Conservation (phyloP, 78 protist genomes). For the Pelomyxa schiedti region DNA sequence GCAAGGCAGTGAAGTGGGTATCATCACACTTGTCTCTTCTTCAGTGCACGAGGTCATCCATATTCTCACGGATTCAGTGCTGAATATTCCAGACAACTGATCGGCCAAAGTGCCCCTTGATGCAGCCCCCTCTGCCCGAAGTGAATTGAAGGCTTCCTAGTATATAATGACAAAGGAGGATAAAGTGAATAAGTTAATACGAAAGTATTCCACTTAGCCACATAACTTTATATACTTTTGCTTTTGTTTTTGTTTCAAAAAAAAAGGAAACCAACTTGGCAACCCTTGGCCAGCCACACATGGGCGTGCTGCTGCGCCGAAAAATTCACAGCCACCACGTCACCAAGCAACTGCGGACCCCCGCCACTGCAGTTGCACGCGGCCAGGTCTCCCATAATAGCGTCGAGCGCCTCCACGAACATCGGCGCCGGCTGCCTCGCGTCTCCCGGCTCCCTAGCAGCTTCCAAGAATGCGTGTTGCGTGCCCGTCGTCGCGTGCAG, state of each 20-base stretch:
- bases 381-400: not conserved
- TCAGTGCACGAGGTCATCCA: not conserved
- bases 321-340: not conserved
- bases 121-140: not conserved
- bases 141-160: not conserved
- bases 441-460: not conserved
- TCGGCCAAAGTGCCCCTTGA: not conserved
- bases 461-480: not conserved
- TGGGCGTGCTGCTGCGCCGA: slow-evolving; percentile 1
- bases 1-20: not conserved
- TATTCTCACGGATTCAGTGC: not conserved
- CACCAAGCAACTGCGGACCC: not conserved
- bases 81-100: not conserved
- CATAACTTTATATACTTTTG: too few relatives aligned
- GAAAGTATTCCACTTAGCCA: too few relatives aligned
- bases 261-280: too few relatives aligned
- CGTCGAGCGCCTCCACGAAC: not conserved
- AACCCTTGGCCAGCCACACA: not conserved
- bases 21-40: not conserved
- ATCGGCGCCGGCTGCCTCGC: not conserved
- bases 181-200: too few relatives aligned
- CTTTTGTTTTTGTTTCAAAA: too few relatives aligned
- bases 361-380: not conserved
- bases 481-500: too few relatives aligned
- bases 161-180: too few relatives aligned